Conservation (phyloP, 352 stramenopile genomes). For the Phytophthora kernoviae region DNA sequence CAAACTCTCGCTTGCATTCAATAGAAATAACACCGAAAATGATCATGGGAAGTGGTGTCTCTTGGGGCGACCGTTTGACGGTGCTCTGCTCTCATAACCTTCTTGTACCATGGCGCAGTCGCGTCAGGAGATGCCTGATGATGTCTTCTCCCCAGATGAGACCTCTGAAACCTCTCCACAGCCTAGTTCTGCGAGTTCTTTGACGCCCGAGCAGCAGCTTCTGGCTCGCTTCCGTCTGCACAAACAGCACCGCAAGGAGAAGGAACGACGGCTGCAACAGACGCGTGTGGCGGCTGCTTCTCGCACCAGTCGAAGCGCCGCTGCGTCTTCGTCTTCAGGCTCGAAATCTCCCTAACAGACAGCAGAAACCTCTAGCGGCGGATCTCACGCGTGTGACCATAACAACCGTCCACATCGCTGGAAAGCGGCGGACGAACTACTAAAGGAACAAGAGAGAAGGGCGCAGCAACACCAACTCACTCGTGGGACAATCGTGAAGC, state of each 20-base stretch:
- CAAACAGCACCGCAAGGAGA: slow-evolving; percentile 76
- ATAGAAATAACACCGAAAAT: no score
- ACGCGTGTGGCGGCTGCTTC: slow-evolving; percentile 42
- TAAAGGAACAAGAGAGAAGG: slow-evolving; percentile 67
- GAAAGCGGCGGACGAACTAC: slow-evolving; percentile 75
- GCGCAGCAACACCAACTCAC: slow-evolving; percentile 63
- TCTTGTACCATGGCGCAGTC: no score
- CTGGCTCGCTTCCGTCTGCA: slow-evolving; percentile 78
- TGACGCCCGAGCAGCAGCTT: slow-evolving; percentile 59
- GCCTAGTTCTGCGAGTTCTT: background rate
- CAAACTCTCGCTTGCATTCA: no score
- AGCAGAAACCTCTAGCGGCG: slow-evolving; percentile 15
- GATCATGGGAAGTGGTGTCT: no score
- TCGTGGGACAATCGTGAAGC: slow-evolving; percentile 48
- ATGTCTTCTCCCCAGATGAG: no score
- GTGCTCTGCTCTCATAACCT: no score
- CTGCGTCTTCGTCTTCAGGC: background rate
- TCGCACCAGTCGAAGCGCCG: slow-evolving; percentile 27
- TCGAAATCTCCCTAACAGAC: slow-evolving; percentile 5
- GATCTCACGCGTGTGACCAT: slow-evolving; percentile 78
- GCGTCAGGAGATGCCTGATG: no score
- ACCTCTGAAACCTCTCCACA: no score
- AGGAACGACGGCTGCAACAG: slow-evolving; percentile 66
- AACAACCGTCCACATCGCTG: slow-evolving; percentile 88
- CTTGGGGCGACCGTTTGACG: no score